Evolutionary conservation across 495 filamentous ascomycete species (phyloP).

Genomic region (Xylaria venustula): DNA sequence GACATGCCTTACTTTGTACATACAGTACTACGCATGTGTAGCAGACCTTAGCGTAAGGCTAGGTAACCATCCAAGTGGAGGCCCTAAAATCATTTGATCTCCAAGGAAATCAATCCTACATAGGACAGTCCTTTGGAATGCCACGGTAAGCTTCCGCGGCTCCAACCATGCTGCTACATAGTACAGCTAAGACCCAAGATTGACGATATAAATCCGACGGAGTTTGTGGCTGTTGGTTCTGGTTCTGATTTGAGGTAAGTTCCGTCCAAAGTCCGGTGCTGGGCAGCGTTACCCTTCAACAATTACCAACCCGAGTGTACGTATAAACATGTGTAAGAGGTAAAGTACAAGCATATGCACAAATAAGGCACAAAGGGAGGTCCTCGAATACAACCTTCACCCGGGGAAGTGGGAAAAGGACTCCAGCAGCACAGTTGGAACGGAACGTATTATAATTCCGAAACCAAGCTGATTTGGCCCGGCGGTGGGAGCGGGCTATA

Average conservation of each 20-base stretch:
- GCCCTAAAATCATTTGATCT: not conserved
- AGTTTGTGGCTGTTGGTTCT: not conserved
- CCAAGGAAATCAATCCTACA: not conserved
- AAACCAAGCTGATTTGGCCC: constrained; percentile 1
- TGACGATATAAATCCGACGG: not conserved
- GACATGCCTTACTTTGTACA: no score
- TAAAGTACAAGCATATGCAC: no score
- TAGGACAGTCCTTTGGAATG: no score
- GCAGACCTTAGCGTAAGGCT: not conserved
- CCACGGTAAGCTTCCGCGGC: no score
- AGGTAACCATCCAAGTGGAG: not conserved
- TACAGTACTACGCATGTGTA: no score
- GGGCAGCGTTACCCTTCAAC: not conserved
- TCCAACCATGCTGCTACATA: no score
- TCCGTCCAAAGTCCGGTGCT: not conserved
- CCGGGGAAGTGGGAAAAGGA: not conserved
- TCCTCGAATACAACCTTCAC: not conserved
- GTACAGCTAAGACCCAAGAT: not conserved
- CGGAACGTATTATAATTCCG: no score
- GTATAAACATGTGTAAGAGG: not conserved
- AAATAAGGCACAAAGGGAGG: constrained; percentile 1
- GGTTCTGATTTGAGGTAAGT: not conserved
- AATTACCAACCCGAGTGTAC: not conserved
- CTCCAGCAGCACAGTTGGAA: not conserved
- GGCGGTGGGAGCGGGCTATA: not conserved